phyloP scores from a whole-genome alignment of 768 basidiomycete species.

The Dioszegia aurantiaca region DNA sequence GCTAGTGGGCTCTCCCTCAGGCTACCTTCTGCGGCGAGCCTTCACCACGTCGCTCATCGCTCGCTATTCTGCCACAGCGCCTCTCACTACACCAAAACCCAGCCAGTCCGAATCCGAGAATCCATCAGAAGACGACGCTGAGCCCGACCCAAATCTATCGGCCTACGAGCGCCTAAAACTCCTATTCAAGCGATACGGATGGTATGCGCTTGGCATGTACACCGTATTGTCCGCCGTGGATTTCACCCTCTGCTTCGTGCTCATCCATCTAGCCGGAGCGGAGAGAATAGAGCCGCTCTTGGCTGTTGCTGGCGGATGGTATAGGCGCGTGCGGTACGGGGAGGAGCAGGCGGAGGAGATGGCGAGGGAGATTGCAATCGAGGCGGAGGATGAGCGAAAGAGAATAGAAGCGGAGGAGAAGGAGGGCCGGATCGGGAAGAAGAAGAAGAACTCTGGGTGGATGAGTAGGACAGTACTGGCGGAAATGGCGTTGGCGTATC shows the following conservation, averaged over 20 bases:
- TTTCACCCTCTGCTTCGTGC: conserved; percentile 77
- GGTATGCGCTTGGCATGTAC: conserved; percentile 94
- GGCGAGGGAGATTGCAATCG: not conserved
- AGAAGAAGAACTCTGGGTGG: conserved; percentile 10
- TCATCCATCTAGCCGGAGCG: conserved; percentile 81
- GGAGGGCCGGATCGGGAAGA: conserved; percentile 10
- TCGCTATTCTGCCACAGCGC: not conserved
- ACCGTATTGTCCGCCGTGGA: conserved; percentile 69
- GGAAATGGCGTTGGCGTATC: conserved; percentile 87
- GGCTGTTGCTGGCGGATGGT: conserved; percentile 50
- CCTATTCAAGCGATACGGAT: conserved; percentile 87
- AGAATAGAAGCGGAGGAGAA: conserved; percentile 8
- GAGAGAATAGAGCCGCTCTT: conserved; percentile 78
- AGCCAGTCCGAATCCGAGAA: conserved; percentile 1
- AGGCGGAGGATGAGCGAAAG: conserved; percentile 30
- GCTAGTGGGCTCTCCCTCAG: not conserved
- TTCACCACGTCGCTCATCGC: not conserved
- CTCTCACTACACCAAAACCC: not conserved
- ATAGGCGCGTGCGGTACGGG: conserved; percentile 29
- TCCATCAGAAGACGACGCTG: conserved; percentile 9
- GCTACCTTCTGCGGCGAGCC: not conserved
- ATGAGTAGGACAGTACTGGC: conserved; percentile 78
- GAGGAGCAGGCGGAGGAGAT: conserved; percentile 27
- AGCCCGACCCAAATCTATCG: conserved; percentile 19
- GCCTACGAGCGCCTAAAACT: conserved; percentile 38